phyloP scores from a whole-genome alignment of 768 basidiomycete genomes.

The Termitomyces bulborhizus region DNA sequence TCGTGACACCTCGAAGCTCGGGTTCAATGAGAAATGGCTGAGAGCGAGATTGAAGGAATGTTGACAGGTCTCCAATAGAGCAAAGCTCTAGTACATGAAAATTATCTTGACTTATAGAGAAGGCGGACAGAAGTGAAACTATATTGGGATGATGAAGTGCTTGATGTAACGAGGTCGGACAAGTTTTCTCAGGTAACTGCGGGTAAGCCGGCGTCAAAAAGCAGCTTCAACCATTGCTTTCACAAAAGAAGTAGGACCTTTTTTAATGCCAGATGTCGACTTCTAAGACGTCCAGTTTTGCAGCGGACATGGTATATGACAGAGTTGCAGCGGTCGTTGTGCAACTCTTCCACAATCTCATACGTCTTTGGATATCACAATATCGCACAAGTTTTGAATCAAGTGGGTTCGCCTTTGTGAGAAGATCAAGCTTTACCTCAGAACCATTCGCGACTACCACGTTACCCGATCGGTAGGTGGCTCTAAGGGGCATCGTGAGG shows the following conservation, averaged over 20 bases:
- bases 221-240: background rate
- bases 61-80: slow-evolving; percentile 28
- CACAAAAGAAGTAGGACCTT: slow-evolving; percentile 23
- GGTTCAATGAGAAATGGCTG: slow-evolving; percentile 22
- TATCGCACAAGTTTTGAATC: slow-evolving; percentile 16
- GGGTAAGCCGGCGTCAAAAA: background rate
- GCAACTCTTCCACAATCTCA: slow-evolving; percentile 29
- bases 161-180: slow-evolving; percentile 26
- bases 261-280: slow-evolving; percentile 36
- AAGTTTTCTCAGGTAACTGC: slow-evolving; percentile 5
- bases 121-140: slow-evolving; percentile 37
- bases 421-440: slow-evolving; percentile 11
- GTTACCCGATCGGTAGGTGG: background rate
- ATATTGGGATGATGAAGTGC: slow-evolving; percentile 44
- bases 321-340: slow-evolving; percentile 15
- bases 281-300: slow-evolving; percentile 36
- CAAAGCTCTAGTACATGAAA: slow-evolving; percentile 44
- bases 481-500: background rate
- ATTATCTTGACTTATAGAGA: slow-evolving; percentile 22
- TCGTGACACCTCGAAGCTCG: slow-evolving; percentile 31
- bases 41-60: slow-evolving; percentile 21
- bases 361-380: slow-evolving; percentile 20
- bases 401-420: background rate
- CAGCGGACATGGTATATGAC: slow-evolving; percentile 35
- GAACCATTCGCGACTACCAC: slow-evolving; percentile 13